Evolutionary conservation across 2,329 filamentous ascomycete species (phyloP), one percentile per base, ranked within the genome.

Genomic region (Coleophoma crateriformis): DNA sequence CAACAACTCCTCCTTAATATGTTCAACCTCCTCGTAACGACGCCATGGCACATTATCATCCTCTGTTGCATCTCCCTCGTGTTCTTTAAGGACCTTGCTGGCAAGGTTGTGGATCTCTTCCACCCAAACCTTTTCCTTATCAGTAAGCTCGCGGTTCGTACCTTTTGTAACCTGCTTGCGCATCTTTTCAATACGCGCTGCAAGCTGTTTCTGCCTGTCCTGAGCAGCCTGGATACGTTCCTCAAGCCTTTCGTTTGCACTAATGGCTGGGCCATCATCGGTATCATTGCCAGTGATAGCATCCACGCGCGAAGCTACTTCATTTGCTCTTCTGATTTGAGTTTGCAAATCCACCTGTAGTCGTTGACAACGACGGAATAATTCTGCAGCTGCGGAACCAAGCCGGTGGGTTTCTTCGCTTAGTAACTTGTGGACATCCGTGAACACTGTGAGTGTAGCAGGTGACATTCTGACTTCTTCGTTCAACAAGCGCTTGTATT

Each of bases 381-480:
- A 72, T 58, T 90, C 85, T 1, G 86, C 80, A 1, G 85, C 87
- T 1, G 85, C 87, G 40, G 79, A 71, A 14, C 86, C 85, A 11
- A 91, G 74, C 11, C 74, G 75, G 57, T 85, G 75, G 0, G 85
- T 89, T 65, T 91, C 86, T 10, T 78, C 76, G 54, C 82, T 82
- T 6, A 91, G 72, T 5, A 87, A 72, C 61, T 85, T 82, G 64
- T 92, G 88, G 0, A 82, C 82, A 51, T 88, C 82, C 27, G 85
- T 87, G 56, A 92, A 79, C 35, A 89, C 74, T 55, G 84, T 78
- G 15, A 91, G 73, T 2, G 85, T 88, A 19, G 85, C 79, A 12
- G 85, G 81, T 19, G 84, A 87, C 19, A 90, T 76, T 51, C 81
- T 77, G 48, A 91, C 74, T 60, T 87, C 81, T 53, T 88, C 84